These are phyloP conservation scores for Malus hybrid DNA, from an alignment of 331 rosid species.

Conservation along the genomic window DNA sequence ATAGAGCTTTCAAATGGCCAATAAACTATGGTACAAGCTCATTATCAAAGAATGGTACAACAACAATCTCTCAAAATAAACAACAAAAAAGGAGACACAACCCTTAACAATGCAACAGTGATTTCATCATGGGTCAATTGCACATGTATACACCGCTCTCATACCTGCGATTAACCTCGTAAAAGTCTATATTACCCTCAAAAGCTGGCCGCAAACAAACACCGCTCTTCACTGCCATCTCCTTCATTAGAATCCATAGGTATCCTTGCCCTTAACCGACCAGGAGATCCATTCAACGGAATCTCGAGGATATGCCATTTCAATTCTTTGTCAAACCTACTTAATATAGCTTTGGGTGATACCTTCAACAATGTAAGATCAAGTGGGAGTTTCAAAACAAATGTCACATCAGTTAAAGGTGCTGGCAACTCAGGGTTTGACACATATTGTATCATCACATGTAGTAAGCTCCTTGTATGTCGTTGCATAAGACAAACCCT, in stretches of 20 bases:
- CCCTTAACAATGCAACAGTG: conserved; percentile 20
- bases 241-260: conserved; percentile 67
- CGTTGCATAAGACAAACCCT: conserved; percentile 83
- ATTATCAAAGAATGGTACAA: conserved; percentile 50
- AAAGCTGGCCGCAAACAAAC: conserved; percentile 65
- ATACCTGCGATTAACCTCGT: conserved; percentile 77
- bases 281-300: conserved; percentile 68
- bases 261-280: conserved; percentile 77
- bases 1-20: conserved; percentile 23
- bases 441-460: conserved; percentile 84
- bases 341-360: conserved; percentile 81
- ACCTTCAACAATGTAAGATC: conserved; percentile 80
- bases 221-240: conserved; percentile 55
- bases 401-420: conserved; percentile 74
- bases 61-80: conserved; percentile 23
- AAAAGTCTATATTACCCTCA: conserved; percentile 80
- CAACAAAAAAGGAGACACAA: conserved; percentile 13
- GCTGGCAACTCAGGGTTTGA: conserved; percentile 64
- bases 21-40: conserved; percentile 44
- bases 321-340: conserved; percentile 72
- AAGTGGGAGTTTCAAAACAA: conserved; percentile 65
- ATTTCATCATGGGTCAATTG: conserved; percentile 45
- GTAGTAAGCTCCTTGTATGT: conserved; percentile 71
- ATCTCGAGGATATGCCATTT: conserved; percentile 79
- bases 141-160: conserved; percentile 77